Evolutionary conservation across 441 rosid genomes (phyloP), one percentile per base, ranked within the genome.

Genomic region (Biscutella laevigata): DNA sequence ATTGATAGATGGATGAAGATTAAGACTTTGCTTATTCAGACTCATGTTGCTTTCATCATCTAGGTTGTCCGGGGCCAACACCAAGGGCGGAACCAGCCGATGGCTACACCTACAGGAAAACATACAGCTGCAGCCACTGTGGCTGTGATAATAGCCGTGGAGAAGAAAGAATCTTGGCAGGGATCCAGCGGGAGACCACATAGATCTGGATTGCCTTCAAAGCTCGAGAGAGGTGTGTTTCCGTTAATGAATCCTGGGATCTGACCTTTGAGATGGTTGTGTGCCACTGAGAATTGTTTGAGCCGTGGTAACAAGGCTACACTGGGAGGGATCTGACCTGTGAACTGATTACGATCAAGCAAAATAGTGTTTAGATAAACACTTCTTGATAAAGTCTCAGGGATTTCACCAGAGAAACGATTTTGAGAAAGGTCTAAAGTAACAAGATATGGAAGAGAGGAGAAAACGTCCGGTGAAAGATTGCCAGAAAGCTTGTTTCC

Each of bases 241-340:
- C 0, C 4, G 15, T 6, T 6, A 3, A 1, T 4, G 43, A 73
- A 54, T 11, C 1, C 2, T 0, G 81, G 81, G 14, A 79, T 43
- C 5, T 47, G 66, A 28, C 81, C 81, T 6, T 59, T 7, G 40
- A 79, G 59, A 12, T 30, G 33, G 62, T 76, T 79, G 46, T 69
- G 48, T 0, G 77, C 21, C 25, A 76, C 84, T 10, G 53, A 66
- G 38, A 79, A 70, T 4, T 0, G 5, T 26, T 22, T 39, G 48
- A 79, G 45, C 11, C 78, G 51, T 2, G 2, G 2, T 7, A 32
- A 56, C 1, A 0, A 16, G 22, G 32, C 53, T 13, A 79, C 17
- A 15, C 41, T 26, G 5, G 24, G 26, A 1, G 80, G 82, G 29
- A 77, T 68, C 2, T 20, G 27, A 43, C 78, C 82, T 0, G 55